Percentiles rank a stretch among this genome's conserved stretches.
Evolutionary conservation across 768 basidiomycete species (phyloP).

Genomic region (Serendipita sp.): DNA sequence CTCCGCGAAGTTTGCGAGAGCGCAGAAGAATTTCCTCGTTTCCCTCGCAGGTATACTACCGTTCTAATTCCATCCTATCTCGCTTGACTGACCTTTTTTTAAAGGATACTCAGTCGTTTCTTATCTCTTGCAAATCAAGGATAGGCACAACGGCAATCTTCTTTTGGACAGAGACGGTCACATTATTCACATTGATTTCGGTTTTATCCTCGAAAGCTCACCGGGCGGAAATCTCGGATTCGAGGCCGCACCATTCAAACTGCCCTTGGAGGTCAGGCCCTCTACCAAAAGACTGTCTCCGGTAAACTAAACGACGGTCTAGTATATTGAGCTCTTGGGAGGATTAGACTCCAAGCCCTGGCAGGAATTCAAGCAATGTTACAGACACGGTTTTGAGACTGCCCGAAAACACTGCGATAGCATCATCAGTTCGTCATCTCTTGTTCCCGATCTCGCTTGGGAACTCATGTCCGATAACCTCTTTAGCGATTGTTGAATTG

Average conservation of each 20-base stretch:
- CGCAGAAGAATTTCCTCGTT: constrained; percentile 87
- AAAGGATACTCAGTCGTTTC: constrained; percentile 87
- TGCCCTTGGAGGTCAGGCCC: constrained; percentile 41
- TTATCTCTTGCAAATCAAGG: constrained; percentile 95
- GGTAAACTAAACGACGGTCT: not conserved
- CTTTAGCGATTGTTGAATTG: constrained; percentile 67
- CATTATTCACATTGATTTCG: constrained; percentile 92
- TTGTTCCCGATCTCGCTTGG: not conserved
- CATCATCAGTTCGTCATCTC: constrained; percentile 57
- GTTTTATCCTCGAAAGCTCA: constrained; percentile 93
- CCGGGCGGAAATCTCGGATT: constrained; percentile 89
- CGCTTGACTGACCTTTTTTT: constrained; percentile 7
- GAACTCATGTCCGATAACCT: not conserved
- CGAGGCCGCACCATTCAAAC: constrained; percentile 98
- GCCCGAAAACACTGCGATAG: constrained; percentile 93
- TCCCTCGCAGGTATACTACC: constrained; percentile 54
- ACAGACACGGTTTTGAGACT: constrained; percentile 86
- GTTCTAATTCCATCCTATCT: not conserved
- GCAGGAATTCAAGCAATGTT: constrained; percentile 69
- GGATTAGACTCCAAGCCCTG: constrained; percentile 65
- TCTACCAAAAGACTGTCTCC: not conserved
- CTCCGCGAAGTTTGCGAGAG: constrained; percentile 74
- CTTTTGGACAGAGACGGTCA: constrained; percentile 90
- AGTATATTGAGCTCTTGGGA: constrained; percentile 93
- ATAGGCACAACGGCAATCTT: constrained; percentile 97